These are phyloP conservation scores for Penicillium sp. DNA, from an alignment of 2,329 filamentous ascomycete species.

Conservation along the genomic window DNA sequence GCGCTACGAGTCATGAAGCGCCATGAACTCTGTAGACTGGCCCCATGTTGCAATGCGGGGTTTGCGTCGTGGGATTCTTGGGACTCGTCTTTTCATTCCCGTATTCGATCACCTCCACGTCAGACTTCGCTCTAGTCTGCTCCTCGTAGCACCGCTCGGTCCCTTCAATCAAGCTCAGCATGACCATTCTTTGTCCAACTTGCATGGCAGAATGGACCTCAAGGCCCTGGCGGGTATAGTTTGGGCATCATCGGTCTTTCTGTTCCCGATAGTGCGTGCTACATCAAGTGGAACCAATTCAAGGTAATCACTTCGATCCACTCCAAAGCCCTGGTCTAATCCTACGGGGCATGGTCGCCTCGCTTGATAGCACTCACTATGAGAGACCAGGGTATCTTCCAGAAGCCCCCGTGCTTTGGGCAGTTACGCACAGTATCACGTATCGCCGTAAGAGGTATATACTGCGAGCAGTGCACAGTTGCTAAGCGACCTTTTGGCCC, in stretches of 20 bases:
- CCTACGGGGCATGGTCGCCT: neutral
- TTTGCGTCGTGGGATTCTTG: neutral
- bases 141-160: neutral
- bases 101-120: neutral
- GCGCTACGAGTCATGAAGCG: neutral
- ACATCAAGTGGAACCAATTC: neutral
- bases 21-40: neutral
- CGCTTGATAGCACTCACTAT: neutral
- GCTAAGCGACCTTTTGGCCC: neutral
- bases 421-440: neutral
- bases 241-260: neutral
- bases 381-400: neutral
- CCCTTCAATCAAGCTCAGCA: neutral
- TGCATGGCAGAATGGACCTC: neutral
- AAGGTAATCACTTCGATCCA: neutral
- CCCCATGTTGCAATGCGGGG: neutral
- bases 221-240: neutral
- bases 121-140: neutral
- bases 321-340: neutral
- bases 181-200: neutral
- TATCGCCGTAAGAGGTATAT: neutral
- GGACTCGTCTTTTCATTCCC: neutral
- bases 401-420: neutral
- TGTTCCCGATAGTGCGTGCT: neutral
- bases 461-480: neutral